phyloP scores from a whole-genome alignment of 2,329 filamentous ascomycete species.

The Pseudogymnoascus sp. region DNA sequence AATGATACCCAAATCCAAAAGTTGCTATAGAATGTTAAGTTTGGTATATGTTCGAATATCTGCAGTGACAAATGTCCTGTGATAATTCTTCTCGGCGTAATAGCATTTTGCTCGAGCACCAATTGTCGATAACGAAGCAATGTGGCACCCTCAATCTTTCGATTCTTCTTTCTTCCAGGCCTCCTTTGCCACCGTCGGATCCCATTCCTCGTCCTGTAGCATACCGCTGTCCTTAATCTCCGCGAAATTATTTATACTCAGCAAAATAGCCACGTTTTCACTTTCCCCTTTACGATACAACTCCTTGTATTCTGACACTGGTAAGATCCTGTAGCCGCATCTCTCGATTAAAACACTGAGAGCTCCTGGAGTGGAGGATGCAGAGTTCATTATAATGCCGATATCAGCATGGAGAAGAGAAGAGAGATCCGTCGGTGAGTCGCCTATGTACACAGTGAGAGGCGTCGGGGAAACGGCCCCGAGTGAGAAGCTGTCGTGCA shows the following conservation, averaged over 20 bases:
- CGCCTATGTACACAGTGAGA: constrained; percentile 23
- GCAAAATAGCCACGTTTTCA: constrained; percentile 7
- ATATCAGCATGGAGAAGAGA: constrained; percentile 20
- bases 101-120: background rate
- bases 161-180: background rate
- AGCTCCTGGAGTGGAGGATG: background rate
- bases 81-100: background rate
- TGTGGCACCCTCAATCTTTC: background rate
- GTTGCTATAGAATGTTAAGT: background rate
- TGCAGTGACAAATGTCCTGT: background rate
- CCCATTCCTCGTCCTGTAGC: background rate
- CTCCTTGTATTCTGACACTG: constrained; percentile 14
- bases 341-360: constrained; percentile 11
- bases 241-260: constrained; percentile 18
- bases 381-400: constrained; percentile 18
- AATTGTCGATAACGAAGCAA: background rate
- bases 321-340: constrained; percentile 16
- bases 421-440: constrained; percentile 25
- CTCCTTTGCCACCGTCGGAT: background rate
- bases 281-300: constrained; percentile 14
- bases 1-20: constrained; percentile 2
- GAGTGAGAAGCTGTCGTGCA: constrained; percentile 7
- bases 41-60: background rate
- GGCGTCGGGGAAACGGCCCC: background rate
- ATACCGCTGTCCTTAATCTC: constrained; percentile 18